Base-by-base conservation (phyloP, 2,329 filamentous ascomycete species). In the Pseudopithomyces chartarum region DNA sequence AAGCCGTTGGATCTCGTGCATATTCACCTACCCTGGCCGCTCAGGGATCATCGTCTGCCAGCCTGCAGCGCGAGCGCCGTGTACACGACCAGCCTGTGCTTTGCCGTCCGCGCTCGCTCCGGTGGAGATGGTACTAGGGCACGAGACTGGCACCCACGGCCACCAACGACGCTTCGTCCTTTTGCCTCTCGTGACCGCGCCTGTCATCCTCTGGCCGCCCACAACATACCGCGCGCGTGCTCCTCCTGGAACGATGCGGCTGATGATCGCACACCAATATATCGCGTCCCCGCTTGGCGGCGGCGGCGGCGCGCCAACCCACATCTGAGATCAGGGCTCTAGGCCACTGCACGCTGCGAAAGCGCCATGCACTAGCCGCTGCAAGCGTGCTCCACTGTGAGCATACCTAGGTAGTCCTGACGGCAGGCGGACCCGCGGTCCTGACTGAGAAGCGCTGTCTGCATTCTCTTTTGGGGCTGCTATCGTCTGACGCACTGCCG, bases 221-320 rank as follows among this genome's bases (percentile, higher is more conserved):
- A 23, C 23, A n/a, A 22, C 22, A 62, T 63, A 57, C 55, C 57
- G 64, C 62, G 62, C 59, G 57, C 55, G 47, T 55, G 53, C 55
- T 55, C 46, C 55, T 55, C 46, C 32, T 57, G 34, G 47, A n/a
- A 56, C 64, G 57, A 74, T 74, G 73, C 71, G 73, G 73, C 73
- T 75, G 73, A 75, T 73, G 71, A 73, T 72, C 68, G 60, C 69
- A 65, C 64, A 62, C 65, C 72, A 74, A 74, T 73, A 71, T 70
- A 68, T 66, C 65, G 45, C 19, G 46, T 42, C 46, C 29, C 64
- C 69, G 62, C 72, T 74, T 73, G 70, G 72, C 71, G 67, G 60
- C 42, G 70, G 72, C 71, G 67, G 60, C 42, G 22, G 52, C 55
- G 61, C 61, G 59, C 63, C 67, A 72, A 67, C 69, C 69, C 69